Base-by-base conservation (phyloP, 176 grass and related monocot species). In the Aegilops tauschii region DNA sequence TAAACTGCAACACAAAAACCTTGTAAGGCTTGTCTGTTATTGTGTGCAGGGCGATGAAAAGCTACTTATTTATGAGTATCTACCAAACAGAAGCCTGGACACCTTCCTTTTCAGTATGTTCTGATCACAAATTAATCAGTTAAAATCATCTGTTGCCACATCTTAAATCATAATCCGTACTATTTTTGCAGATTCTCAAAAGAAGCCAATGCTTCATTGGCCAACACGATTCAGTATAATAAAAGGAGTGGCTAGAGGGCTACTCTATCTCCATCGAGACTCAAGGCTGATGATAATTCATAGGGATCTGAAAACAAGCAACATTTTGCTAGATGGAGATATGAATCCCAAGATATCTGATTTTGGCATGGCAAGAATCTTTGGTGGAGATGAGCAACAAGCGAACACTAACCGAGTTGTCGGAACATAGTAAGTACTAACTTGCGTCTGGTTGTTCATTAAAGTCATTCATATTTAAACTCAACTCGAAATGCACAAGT, bases 281-380 rank as follows among this genome's bases (percentile, higher is more conserved):
- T 92, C 91, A 79, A 89, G 91, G 18, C 65, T 92, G 76, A 87
- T 70, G 52, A 76, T 92, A 77, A 84, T 92, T 71, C 86, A 89
- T 62, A 87, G 90, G 65, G 90, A 92, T 78, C 77, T 92, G 23
- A 92, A 92, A 52, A 83, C 77, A 32, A 82, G 82, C 71, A 92
- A 92, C 65, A 85, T 92, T 92, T 89, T 92, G 72, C 73, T 92
- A 13, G 90, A 89, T 49, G 78, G 39, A 42, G 73, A 89, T 56
- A 89, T 92, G 84, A 89, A 73, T 21, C 87, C 87, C 3, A 87
- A 92, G 78, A 89, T 92, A 84, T 86, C 91, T 3, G 87, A 92
- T 42, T 92, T 92, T 11, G 91, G 87, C 9, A 89, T 92, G 87
- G 91, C 87, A 49, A 81, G 87, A 35, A 87, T 90, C 18, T 92